Base-by-base conservation (phyloP, 2,329 filamentous ascomycete genomes). In the Ceratocystis ficicola region DNA sequence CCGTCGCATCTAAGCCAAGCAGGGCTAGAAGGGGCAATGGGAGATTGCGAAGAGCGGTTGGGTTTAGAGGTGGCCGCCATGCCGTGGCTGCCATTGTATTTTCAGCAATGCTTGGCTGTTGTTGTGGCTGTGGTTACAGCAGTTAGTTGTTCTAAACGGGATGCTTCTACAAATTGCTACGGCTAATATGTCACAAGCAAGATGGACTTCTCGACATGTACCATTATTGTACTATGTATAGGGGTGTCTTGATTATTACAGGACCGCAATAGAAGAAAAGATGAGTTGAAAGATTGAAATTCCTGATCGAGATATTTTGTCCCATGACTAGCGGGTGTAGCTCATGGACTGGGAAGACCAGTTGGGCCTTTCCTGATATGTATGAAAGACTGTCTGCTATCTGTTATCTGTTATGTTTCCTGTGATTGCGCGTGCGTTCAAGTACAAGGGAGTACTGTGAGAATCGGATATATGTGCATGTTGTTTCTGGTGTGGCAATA, bases 1-100 rank as follows among this genome's bases (percentile, higher is more conserved):
- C 48, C 92, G 92, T 77, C 87, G 94, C 78, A 77, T 97, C 78
- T 78, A 75, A 69, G 63, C 41, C 50, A 41, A 60, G 62, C 63
- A 65, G 46, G 64, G 4, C 5, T 7, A 10, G 64, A 68, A 44
- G 66, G 44, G 57, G 50, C 44, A 60, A 65, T 67, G 64, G 57
- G 12, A 10, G 57, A 2, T 1, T 8, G 55, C 2, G 46, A 20
- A 50, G 10, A 4, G 25, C 20, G 3, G 48, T 25, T 25, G 17
- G 48, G 8, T 10, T 28, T 52, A 25, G 48, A 52, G 48, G 17
- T 15, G 36, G 36, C 36, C 48, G 48, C 48, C 48, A 15, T 12
- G 48, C 48, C 22, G 48, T 28, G 22, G 25, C 50, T 65, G 28
- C 52, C 50, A 41, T 20, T 62, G 50, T 52, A n/a, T 48, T 36